Evolutionary conservation across 192 early-diverging fungal species (phyloP), one percentile per base, ranked within the genome.

Genomic region (Coemansia umbellata): DNA sequence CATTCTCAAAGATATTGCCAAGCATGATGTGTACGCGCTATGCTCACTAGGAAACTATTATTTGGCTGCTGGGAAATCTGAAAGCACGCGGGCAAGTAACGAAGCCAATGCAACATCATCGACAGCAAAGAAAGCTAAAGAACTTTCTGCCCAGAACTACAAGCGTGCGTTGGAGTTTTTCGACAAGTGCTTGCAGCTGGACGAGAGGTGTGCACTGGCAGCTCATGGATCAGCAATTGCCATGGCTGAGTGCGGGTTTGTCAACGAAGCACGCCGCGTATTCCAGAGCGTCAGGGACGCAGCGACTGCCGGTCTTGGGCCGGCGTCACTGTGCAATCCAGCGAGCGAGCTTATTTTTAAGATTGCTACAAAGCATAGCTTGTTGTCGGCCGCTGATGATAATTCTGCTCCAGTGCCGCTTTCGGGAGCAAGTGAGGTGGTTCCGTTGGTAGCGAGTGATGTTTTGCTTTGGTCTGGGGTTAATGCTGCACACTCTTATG

Each of bases 171-270:
- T 84, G 24, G 87, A 91, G 61, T 95, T 88, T 50, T 95, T 91
- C 56, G 82, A 84, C 31, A 90, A 87, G 59, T 84, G 80, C 5
- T 41, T 93, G 36, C 63, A 78, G 49, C 55, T 82, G 3, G 94
- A 97, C 53, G 65, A 67, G 7, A 63, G 55, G 42, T 92, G 91
- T 54, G 78, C 84, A 0, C 85, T 87, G 28, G 95, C 92, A 1
- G 89, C 88, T 0, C 86, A 91, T 37, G 95, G 95, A 15, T 74
- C 92, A 26, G 93, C 87, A 5, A 91, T 95, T 39, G 80, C 85
- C 5, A 59, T 94, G 49, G 91, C 89, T 45, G 91, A 93, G 58
- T 71, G 70, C 11, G 85, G 82, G 0, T 55, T 69, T 26, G 58
- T 80, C 8, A 53, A 68, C 5, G 84, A 87, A 8, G 91, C 92